Conservation (phyloP, 2,329 filamentous ascomycete species). For the Colletotrichum somersetense region DNA sequence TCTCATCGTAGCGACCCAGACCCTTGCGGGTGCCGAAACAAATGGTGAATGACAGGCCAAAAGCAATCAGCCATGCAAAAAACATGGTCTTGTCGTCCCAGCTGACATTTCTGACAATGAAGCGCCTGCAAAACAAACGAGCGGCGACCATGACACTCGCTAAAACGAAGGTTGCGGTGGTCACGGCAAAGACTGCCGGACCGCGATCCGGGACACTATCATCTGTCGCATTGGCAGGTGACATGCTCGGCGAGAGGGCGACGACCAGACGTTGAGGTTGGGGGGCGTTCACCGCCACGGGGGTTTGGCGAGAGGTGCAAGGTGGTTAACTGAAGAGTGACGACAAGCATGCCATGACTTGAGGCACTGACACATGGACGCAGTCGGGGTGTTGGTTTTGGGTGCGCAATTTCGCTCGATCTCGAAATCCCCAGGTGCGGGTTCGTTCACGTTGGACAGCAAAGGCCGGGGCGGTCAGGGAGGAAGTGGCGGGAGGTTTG, state of each 20-base stretch:
- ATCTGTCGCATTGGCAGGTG: slow-evolving; percentile 31
- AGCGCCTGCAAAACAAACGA: slow-evolving; percentile 78
- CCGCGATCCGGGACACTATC: slow-evolving; percentile 62
- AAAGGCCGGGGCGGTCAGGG: not conserved
- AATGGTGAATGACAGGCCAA: slow-evolving; percentile 76
- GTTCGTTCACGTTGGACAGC: not conserved
- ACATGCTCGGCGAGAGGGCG: slow-evolving; percentile 39
- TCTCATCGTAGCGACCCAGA: slow-evolving; percentile 74
- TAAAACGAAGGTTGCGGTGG: slow-evolving; percentile 75
- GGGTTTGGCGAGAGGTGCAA: slow-evolving; percentile 34
- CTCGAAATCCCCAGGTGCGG: slow-evolving; percentile 14
- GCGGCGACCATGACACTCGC: slow-evolving; percentile 81
- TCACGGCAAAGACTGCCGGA: slow-evolving; percentile 76
- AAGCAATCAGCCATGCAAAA: slow-evolving; percentile 79
- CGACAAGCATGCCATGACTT: slow-evolving; percentile 41
- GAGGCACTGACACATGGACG: slow-evolving; percentile 39
- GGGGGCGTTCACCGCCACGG: slow-evolving; percentile 37
- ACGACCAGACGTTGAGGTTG: slow-evolving; percentile 10
- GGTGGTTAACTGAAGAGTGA: slow-evolving; percentile 37
- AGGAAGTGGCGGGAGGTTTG: not conserved
- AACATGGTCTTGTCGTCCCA: slow-evolving; percentile 88
- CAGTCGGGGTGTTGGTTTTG: slow-evolving; percentile 21
- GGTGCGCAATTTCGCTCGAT: slow-evolving; percentile 21
- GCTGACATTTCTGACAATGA: slow-evolving; percentile 78
- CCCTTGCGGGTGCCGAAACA: slow-evolving; percentile 73